Evolutionary conservation across 1,284 basidiomycete genomes (phyloP).

Genomic region (Sporisorium sorghi): DNA sequence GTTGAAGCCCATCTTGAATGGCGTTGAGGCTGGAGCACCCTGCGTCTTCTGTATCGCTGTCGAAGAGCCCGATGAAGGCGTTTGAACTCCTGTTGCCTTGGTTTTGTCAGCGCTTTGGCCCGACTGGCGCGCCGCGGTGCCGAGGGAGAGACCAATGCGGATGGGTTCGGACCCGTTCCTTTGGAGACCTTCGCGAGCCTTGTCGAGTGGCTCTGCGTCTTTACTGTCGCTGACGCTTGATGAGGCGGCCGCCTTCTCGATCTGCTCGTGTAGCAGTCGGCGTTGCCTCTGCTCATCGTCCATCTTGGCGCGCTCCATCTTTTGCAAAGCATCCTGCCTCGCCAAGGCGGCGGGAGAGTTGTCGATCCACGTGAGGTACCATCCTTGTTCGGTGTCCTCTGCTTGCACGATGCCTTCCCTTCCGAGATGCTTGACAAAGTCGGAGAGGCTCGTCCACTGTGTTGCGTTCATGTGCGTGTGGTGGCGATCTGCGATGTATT

Average conservation of each 20-base stretch:
- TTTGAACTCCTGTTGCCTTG: background rate
- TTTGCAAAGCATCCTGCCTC: conserved; percentile 88
- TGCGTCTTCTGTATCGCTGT: background rate
- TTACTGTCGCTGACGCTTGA: conserved; percentile 44
- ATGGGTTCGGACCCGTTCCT: conserved; percentile 42
- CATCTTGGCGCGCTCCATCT: conserved; percentile 89
- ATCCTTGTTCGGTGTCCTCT: conserved; percentile 97
- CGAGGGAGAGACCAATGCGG: conserved; percentile 50
- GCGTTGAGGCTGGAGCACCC: conserved; percentile 6
- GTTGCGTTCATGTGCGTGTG: conserved; percentile 99
- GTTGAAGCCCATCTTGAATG: conserved; percentile 48
- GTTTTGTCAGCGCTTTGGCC: background rate
- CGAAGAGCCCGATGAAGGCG: background rate
- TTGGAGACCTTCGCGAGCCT: conserved; percentile 38
- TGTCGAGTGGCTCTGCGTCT: conserved; percentile 4
- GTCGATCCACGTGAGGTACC: conserved; percentile 97
- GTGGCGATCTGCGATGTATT: conserved; percentile 92
- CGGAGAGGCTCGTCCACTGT: conserved; percentile 94
- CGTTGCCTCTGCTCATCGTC: conserved; percentile 96
- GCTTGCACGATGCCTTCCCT: conserved; percentile 87
- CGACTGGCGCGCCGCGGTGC: background rate
- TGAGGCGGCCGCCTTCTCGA: conserved; percentile 78
- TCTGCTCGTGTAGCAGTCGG: conserved; percentile 89
- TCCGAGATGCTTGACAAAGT: conserved; percentile 92
- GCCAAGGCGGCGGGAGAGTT: conserved; percentile 91